Percentiles rank a stretch among this genome's conserved stretches.
Conservation (phyloP, 2,329 filamentous ascomycete species). For the Aspergillus candidus region DNA sequence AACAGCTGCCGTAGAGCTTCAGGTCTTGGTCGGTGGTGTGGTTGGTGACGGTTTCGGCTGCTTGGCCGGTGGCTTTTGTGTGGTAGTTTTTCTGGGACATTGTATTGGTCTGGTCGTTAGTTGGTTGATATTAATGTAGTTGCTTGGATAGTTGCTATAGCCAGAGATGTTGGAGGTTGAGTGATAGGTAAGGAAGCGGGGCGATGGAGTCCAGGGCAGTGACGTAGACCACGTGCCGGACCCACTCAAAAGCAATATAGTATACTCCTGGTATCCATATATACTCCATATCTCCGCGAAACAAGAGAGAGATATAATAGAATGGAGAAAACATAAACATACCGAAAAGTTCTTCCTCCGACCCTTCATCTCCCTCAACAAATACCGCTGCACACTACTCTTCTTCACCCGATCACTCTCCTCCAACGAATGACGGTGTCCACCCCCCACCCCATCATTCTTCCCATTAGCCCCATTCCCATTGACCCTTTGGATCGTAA, state of each 20-base stretch:
- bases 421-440: constrained; percentile 67
- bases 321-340: constrained; percentile 25
- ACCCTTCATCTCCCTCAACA: constrained; percentile 60
- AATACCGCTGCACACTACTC: constrained; percentile 64
- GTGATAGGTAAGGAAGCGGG: too few species aligned
- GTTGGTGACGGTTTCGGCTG: constrained; percentile 61
- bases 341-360: constrained; percentile 53
- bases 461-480: constrained; percentile 69
- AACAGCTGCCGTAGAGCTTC: constrained; percentile 76
- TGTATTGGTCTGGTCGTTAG: constrained; percentile 18
- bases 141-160: too few species aligned
- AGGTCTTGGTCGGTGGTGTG: constrained; percentile 65
- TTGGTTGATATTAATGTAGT: too few species aligned
- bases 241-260: not conserved
- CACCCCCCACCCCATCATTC: constrained; percentile 61
- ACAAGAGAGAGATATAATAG: not conserved
- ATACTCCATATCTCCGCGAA: not conserved
- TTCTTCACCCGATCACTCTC: constrained; percentile 77
- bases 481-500: constrained; percentile 72
- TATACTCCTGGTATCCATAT: not conserved
- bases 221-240: constrained; percentile 9
- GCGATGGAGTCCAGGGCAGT: not conserved
- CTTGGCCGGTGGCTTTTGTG: constrained; percentile 66
- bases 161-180: not conserved
- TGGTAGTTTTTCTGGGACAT: constrained; percentile 62